Evolutionary conservation across 2,329 filamentous ascomycete genomes (phyloP).

Genomic region (Fusarium sulawesiense): DNA sequence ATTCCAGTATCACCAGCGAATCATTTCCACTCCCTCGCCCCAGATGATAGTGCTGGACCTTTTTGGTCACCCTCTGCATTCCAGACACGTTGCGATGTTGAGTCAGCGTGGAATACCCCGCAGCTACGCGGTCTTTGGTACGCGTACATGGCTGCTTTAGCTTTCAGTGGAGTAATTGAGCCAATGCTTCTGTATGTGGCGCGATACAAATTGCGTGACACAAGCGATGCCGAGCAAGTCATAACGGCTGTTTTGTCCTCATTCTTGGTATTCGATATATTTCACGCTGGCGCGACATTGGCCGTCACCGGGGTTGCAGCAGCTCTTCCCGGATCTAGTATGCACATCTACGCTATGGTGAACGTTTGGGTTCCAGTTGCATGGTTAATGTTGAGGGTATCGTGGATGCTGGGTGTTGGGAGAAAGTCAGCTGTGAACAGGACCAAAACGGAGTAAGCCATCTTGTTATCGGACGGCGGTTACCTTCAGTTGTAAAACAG

Average conservation of each 20-base stretch:
- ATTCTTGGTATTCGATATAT: neutral
- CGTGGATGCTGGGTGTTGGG: neutral
- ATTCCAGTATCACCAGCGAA: neutral
- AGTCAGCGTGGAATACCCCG: neutral
- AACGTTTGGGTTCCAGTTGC: neutral
- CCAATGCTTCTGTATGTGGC: neutral
- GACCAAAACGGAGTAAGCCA: neutral
- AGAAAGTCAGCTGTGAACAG: neutral
- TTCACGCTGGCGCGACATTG: neutral
- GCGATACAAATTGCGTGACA: neutral
- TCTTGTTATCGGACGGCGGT: too few species aligned
- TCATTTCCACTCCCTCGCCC: neutral
- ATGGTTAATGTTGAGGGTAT: neutral
- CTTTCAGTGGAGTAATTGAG: neutral
- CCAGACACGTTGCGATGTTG: neutral
- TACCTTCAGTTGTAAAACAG: too few species aligned
- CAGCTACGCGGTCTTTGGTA: constrained; percentile 1
- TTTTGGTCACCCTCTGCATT: neutral
- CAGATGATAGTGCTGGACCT: neutral
- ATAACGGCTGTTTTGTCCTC: neutral
- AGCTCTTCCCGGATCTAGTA: neutral
- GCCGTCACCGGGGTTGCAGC: neutral
- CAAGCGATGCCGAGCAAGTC: neutral
- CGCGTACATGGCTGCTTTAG: neutral
- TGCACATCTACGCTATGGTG: neutral